Evolutionary conservation across 1,139 yeast genomes (phyloP).

Genomic region (Kurtzmaniella natalensis): DNA sequence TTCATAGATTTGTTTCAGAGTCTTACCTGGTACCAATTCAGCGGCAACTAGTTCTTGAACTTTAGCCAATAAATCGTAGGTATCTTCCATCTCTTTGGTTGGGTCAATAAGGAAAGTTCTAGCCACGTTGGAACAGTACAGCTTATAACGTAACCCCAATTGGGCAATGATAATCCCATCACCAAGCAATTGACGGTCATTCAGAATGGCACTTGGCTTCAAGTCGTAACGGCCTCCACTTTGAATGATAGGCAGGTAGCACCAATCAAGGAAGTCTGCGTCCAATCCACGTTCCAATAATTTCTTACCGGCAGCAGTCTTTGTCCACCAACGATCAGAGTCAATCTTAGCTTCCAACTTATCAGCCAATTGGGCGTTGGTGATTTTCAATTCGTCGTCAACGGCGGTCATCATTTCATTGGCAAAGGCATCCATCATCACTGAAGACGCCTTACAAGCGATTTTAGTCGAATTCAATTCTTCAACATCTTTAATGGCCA

Average conservation of each 20-base stretch:
- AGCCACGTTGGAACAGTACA: conserved; percentile 84
- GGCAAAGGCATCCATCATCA: conserved; percentile 78
- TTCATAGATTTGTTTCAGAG: conserved; percentile 62
- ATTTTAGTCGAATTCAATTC: conserved; percentile 63
- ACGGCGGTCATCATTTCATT: conserved; percentile 86
- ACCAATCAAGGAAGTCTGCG: conserved; percentile 82
- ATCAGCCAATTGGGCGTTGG: conserved; percentile 73
- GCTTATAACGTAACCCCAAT: conserved; percentile 81
- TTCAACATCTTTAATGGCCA: conserved; percentile 77
- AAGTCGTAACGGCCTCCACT: conserved; percentile 85
- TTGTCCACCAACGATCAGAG: conserved; percentile 64
- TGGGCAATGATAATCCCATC: conserved; percentile 84
- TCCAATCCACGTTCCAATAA: conserved; percentile 53
- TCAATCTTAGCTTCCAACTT: conserved; percentile 80
- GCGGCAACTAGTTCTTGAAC: conserved; percentile 56
- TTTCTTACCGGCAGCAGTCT: conserved; percentile 56
- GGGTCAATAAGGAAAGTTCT: conserved; percentile 92
- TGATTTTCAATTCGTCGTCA: conserved; percentile 77
- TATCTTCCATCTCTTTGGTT: conserved; percentile 67
- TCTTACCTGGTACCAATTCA: conserved; percentile 62
- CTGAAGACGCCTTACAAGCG: conserved; percentile 77
- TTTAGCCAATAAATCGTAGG: conserved; percentile 71
- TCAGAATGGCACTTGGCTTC: conserved; percentile 79
- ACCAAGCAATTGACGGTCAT: conserved; percentile 58
- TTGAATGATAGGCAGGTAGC: conserved; percentile 88